Percentiles rank a stretch among this genome's conserved stretches.
Evolutionary conservation across 2,329 filamentous ascomycete species (phyloP).

Genomic region (Colletotrichum spinosum): DNA sequence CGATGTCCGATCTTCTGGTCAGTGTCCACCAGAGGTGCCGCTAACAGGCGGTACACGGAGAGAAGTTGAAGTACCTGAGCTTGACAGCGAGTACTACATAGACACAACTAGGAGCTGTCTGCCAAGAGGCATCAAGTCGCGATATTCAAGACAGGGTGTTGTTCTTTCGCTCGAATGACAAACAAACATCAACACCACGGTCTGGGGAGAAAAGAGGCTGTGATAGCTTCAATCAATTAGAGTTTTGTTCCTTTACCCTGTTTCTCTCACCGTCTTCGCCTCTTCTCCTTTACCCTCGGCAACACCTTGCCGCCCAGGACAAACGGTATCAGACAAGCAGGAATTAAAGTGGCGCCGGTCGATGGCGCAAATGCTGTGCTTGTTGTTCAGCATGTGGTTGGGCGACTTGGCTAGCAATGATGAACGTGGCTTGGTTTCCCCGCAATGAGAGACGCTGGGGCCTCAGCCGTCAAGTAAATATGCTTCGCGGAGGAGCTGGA

Average conservation of each 20-base stretch:
- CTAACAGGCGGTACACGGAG: conserved; percentile 33
- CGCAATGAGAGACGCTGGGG: conserved; percentile 29
- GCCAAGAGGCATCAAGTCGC: conserved; percentile 5
- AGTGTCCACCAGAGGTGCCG: conserved; percentile 33
- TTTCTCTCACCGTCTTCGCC: neutral
- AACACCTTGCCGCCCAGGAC: conserved; percentile 13
- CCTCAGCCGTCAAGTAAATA: conserved; percentile 23
- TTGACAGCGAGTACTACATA: conserved; percentile 31
- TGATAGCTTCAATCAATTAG: neutral
- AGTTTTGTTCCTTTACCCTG: neutral
- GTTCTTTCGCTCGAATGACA: neutral
- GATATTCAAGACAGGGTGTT: neutral
- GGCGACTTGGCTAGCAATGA: conserved; percentile 7
- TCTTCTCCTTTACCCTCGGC: conserved; percentile 4
- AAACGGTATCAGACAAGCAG: conserved; percentile 22
- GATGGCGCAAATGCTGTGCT: conserved; percentile 18
- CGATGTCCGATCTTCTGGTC: conserved; percentile 25
- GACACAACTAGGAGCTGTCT: conserved; percentile 15
- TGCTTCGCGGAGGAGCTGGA: neutral
- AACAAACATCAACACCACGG: neutral
- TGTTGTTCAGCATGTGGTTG: conserved; percentile 7
- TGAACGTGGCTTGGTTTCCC: conserved; percentile 34
- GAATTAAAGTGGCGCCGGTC: conserved; percentile 30
- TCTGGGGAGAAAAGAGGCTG: neutral
- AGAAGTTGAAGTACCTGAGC: conserved; percentile 27